Evolutionary conservation across 2,329 filamentous ascomycete species (phyloP), one percentile per base, ranked within the genome.

Genomic region (Scedosporium boydii): DNA sequence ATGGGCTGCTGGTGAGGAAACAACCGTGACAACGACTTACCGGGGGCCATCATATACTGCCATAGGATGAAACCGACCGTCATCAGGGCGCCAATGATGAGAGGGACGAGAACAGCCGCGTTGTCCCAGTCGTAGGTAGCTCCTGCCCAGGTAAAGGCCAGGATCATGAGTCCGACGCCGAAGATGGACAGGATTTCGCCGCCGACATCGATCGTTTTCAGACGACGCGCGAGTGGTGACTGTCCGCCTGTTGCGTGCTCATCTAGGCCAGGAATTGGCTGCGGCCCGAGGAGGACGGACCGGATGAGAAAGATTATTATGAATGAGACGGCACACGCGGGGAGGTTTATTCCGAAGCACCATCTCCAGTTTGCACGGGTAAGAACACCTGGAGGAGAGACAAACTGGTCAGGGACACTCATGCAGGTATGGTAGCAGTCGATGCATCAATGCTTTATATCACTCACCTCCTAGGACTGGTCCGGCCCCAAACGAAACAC

Each of bases 321-420:
- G 67, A 82, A 82, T 59, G 83, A 76, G 42, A 84, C 63, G 16
- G 81, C 59, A 44, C 87, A 75, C 4, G 80, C 80, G 14, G 83
- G 83, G n/a, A 86, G 75, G 64, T 83, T 84, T 61, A 88, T 79
- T 44, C 80, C 84, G 69, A 89, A 89, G 68, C 84, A 86, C 79
- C 87, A 89, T 58, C 86, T 75, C 86, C 87, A 89, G 65, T 78
- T 80, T 4, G 0, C 87, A 3, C 34, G 34, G 34, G 34, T 38
- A 1, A 38, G 34, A 38, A 38, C 34, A 3, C 34, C 34, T 38
- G 3, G 34, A 4, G 12, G 34, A 38, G 2, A 14, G 29, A 10
- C 27, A 34, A 9, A 34, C 4, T 3, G 1, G 34, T 38, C 12
- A 38, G 34, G 1, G 10, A 12, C 34, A 6, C 34, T 38, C 10